Base-by-base conservation (phyloP, 2,329 filamentous ascomycete species). In the Arthrobotrys iridis region DNA sequence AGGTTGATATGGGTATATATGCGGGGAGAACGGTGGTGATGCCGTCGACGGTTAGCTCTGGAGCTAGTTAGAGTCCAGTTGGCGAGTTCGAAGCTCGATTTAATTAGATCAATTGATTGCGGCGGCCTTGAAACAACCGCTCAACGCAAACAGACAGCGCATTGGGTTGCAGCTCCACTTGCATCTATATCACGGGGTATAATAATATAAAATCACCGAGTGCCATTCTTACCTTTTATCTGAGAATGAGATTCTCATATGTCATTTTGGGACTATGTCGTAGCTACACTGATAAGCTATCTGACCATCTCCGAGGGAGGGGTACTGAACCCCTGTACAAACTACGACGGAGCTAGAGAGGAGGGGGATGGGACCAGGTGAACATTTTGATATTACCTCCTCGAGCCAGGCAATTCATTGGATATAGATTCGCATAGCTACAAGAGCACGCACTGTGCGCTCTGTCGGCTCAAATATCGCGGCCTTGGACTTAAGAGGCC, bases 1-100 rank as follows among this genome's bases (percentile, higher is more conserved):
- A 13, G 45, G 33, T 15, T 15, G 18, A 37, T 40, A 58, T 40
- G 6, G 33, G 33, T 58, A 41, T 41, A 18, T 24, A 37, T 6
- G 15, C 5, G n/a, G 22, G 52, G 15, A 13, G 64, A 35, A 33
- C 13, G 52, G 37, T 52, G 46, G 46, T 60, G 64, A 52, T 50
- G 64, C 45, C 37, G 64, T 68, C 55, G 55, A 68, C 24, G 64
- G 43, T n/a, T 48, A 68, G 64, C 52, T 68, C 11, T 50, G 37
- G 41, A 65, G 62, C 62, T 48, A 48, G 15, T 11, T 24, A 24
- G 15, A 46, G 41, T 68, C 52, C 13, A 48, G 52, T 70, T 62
- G 65, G 43, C 45, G 50, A 41, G 43, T 70, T 62, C 40, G 26
- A 26, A 50, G 50, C 50, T 58, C 26, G 30, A 64, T 64, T 20